phyloP scores from a whole-genome alignment of 495 filamentous ascomycete genomes.

The Neurospora terricola region DNA sequence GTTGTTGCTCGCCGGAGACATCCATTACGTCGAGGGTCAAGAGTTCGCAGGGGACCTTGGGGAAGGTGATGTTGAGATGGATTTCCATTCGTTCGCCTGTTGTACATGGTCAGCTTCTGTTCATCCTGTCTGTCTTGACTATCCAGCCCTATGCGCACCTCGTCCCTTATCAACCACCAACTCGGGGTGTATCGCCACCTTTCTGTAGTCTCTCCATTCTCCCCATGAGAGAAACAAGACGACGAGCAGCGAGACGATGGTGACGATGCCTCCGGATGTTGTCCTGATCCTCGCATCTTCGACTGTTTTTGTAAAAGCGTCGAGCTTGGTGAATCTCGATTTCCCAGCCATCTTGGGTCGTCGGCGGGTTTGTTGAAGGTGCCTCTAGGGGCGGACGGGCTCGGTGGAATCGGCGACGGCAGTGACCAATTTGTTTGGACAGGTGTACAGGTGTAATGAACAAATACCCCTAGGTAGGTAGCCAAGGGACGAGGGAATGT shows the following conservation, averaged over 20 bases:
- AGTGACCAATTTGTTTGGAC: background rate
- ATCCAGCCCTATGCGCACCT: constrained; percentile 48
- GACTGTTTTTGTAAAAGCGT: constrained; percentile 97
- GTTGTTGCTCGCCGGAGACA: constrained; percentile 91
- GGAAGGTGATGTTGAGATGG: constrained; percentile 95
- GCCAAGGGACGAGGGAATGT: background rate
- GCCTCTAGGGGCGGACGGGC: background rate
- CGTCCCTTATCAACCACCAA: constrained; percentile 92
- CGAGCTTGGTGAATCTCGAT: constrained; percentile 88
- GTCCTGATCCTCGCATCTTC: constrained; percentile 96
- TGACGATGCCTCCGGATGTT: constrained; percentile 93
- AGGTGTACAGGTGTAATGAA: background rate
- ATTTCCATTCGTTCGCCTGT: constrained; percentile 96
- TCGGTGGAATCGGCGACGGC: background rate
- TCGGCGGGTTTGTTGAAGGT: background rate
- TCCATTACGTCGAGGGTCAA: constrained; percentile 98
- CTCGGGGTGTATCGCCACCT: constrained; percentile 80
- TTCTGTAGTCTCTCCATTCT: constrained; percentile 90
- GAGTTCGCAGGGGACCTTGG: constrained; percentile 86
- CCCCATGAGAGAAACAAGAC: constrained; percentile 85
- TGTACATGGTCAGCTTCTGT: constrained; percentile 5
- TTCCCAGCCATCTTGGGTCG: constrained; percentile 46
- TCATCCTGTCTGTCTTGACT: too few relatives aligned
- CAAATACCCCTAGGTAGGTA: background rate
- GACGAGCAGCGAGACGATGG: constrained; percentile 76